Conservation (phyloP, 2,329 filamentous ascomycete species). For the Aspergillus ochraceus region DNA sequence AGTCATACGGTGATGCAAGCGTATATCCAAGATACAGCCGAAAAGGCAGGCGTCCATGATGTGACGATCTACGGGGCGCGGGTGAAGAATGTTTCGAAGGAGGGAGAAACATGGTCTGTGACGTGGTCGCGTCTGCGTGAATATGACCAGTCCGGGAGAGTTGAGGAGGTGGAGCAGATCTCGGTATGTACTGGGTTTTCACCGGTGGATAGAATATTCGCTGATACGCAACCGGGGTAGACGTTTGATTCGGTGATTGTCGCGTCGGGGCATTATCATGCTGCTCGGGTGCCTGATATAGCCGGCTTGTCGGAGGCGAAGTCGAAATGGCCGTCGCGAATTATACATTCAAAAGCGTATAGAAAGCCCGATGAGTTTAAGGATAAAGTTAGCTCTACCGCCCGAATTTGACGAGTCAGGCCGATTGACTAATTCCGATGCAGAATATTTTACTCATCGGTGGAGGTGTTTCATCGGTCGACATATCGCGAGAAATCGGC, state of each 20-base stretch:
- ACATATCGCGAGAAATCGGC: constrained; percentile 56
- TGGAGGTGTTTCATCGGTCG: constrained; percentile 55
- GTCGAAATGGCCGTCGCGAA: constrained; percentile 42
- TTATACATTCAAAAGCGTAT: constrained; percentile 56
- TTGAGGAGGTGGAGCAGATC: constrained; percentile 7
- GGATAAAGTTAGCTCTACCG: constrained; percentile 49
- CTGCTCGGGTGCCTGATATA: constrained; percentile 51
- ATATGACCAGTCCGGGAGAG: constrained; percentile 4
- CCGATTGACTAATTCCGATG: constrained; percentile 5
- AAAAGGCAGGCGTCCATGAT: constrained; percentile 50
- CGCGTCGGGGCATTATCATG: constrained; percentile 58
- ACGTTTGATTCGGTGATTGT: constrained; percentile 53
- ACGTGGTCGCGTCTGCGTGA: constrained; percentile 47
- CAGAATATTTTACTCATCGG: constrained; percentile 58
- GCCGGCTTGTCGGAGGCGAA: constrained; percentile 51
- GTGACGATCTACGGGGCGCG: constrained; percentile 58
- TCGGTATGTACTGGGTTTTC: constrained; percentile 8
- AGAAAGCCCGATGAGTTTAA: constrained; percentile 49
- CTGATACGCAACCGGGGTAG: constrained; percentile 8
- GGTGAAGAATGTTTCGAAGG: constrained; percentile 56
- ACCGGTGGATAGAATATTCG: no score
- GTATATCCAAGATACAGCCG: constrained; percentile 63
- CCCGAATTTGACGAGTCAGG: not conserved
- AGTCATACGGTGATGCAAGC: constrained; percentile 56
- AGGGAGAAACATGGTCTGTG: constrained; percentile 52